A percentile compares a stretch with the other conserved stretches of the same genome.
Evolutionary conservation across 2,329 filamentous ascomycete genomes (phyloP).

Genomic region (Arthrobotrys pseudoclavata): DNA sequence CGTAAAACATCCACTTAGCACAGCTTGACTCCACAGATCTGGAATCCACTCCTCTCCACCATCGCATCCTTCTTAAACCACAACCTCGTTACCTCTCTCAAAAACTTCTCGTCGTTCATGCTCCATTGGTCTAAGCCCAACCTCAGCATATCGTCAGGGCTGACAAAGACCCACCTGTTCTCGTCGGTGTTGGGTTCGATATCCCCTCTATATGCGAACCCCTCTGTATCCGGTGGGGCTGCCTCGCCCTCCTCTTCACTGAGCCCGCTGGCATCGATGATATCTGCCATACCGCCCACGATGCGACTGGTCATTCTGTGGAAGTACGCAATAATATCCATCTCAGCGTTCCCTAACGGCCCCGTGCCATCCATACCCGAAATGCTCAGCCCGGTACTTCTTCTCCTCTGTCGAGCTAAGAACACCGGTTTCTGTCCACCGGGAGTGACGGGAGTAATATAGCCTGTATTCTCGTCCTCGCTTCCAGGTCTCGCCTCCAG

Average conservation of each 20-base stretch:
- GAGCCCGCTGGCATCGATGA: constrained; percentile 70
- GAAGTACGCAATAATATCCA: constrained; percentile 84
- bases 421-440: constrained; percentile 57
- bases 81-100: constrained; percentile 73
- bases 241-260: constrained; percentile 65
- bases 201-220: constrained; percentile 56
- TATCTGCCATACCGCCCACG: constrained; percentile 74
- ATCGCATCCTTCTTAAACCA: constrained; percentile 77
- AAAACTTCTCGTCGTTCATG: constrained; percentile 76
- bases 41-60: constrained; percentile 69
- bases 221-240: constrained; percentile 48
- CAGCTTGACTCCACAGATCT: constrained; percentile 56
- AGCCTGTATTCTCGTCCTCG: constrained; percentile 57
- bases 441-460: constrained; percentile 48
- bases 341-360: constrained; percentile 71
- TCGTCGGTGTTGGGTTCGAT: constrained; percentile 35
- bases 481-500: constrained; percentile 64
- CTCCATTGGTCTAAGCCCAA: constrained; percentile 88
- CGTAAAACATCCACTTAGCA: constrained; percentile 25
- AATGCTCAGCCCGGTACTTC: constrained; percentile 55
- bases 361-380: constrained; percentile 57
- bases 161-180: constrained; percentile 70
- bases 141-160: constrained; percentile 75
- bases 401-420: constrained; percentile 50
- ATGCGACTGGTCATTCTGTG: constrained; percentile 79